Evolutionary conservation across 2,329 filamentous ascomycete species (phyloP).

Genomic region (Fusarium cyanostomum): DNA sequence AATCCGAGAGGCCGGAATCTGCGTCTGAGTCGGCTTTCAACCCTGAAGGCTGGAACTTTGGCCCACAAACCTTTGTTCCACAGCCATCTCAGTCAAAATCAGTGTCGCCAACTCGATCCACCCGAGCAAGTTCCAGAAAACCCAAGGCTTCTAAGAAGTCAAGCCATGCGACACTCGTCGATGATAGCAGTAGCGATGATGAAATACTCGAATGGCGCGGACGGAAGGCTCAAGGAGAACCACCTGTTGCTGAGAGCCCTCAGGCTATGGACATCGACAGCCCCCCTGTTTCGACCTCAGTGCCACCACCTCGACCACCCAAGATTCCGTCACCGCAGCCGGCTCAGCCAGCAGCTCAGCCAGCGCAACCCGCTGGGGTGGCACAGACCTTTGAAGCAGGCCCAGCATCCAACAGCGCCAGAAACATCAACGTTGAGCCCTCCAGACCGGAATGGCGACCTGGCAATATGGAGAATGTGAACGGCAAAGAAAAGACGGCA

Average conservation of each 20-base stretch:
- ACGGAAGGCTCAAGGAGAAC: constrained; percentile 46
- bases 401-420: constrained; percentile 44
- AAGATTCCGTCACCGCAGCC: constrained; percentile 27
- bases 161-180: constrained; percentile 58
- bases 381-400: constrained; percentile 1
- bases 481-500: constrained; percentile 33
- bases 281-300: constrained; percentile 47
- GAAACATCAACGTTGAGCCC: constrained; percentile 67
- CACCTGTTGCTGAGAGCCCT: constrained; percentile 55
- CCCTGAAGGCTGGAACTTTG: constrained; percentile 65
- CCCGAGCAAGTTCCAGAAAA: constrained; percentile 64
- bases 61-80: constrained; percentile 63
- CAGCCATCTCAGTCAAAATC: constrained; percentile 52
- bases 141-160: constrained; percentile 65
- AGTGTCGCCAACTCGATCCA: constrained; percentile 56
- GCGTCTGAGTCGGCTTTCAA: constrained; percentile 54
- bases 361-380: no score
- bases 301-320: constrained; percentile 32
- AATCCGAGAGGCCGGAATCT: constrained; percentile 40
- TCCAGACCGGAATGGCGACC: constrained; percentile 68
- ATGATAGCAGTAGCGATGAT: constrained; percentile 59
- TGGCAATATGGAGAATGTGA: constrained; percentile 52
- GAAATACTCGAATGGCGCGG: constrained; percentile 49
- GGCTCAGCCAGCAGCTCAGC: constrained; percentile 20
- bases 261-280: constrained; percentile 74